Base-by-base conservation (phyloP, 352 stramenopile genomes). In the Globisporangium splendens region DNA sequence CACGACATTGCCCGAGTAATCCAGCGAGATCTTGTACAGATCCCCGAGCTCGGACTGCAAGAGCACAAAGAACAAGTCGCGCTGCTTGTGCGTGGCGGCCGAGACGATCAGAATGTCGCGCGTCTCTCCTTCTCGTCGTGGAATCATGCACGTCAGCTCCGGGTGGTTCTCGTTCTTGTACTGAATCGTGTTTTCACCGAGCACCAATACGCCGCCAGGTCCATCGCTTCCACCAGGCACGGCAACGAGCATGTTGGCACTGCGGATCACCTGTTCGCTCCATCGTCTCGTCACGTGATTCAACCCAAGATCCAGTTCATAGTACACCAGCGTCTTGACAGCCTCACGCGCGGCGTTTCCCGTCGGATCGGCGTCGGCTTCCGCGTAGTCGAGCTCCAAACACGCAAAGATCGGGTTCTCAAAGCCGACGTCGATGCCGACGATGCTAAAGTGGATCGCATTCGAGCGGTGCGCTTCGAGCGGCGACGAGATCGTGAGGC, bases 351-450 rank as follows among this genome's bases (percentile, higher is more conserved):
- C 74, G 0, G 72, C 80, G 46, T 77, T 75, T 51, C 91, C 68
- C 62, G 69, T 91, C 48, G 89, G 73, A 79, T 97, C 78, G 0
- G 81, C 73, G 42, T 98, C 94, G 11, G 82, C 68, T 4, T 95
- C 88, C 3, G 82, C 77, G 69, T 99, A 99, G 63, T 98, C 93
- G 13, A 98, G 71, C 77, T 99, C 96, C n/a, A 99, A 65, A 47
- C 68, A 90, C 12, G 96, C 98, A 72, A 99, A 99, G 49, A 99
- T 97, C 11, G 98, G 98, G 79, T 99, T 99, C 59, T 99, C 97
- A 69, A 98, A 99, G 39, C 97, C 97, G 15, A 99, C 97, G 65
- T 99, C 97, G 1, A 99, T 65, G 7, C 95, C 98, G 18, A 98
- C 92, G 0, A 97, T 79, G 41, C 80, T 83, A 59, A 99, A 98